Evolutionary conservation across 73 alveolate genomes (phyloP), one percentile per base, ranked within the genome.

Genomic region (Paramecium octaurelia): DNA sequence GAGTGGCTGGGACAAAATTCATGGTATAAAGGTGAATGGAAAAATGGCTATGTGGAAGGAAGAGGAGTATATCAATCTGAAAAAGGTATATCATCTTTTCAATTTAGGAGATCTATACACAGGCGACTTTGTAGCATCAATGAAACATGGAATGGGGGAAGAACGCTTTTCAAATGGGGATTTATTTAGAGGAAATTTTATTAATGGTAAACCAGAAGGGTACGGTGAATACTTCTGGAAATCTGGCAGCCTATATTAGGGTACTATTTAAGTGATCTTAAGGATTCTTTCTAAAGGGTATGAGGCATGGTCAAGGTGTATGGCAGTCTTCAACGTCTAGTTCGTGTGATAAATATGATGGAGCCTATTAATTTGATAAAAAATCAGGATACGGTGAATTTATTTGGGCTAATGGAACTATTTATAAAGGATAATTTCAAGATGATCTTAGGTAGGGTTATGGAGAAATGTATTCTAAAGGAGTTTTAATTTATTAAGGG

Each of bases 371-470:
- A 11, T 50, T 85, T 46, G 98, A 96, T 57, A 96, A 95, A 83
- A 96, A 96, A 64, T 92, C 93, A 29, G 98, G 98, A 16, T 93
- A 95, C 57, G 98, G 98, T 35, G 96, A 93, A 87, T 96, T 93
- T 90, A 90, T 36, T 73, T 96, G 98, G 97, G 90, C 84, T 38
- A 73, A 90, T 86, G 96, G 97, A 64, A 95, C 94, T 59, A 40
- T 31, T 58, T 94, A 94, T 93, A 94, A 94, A 69, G 97, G 97
- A 10, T 40, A 68, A 20, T 94, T 92, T 89, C 36, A 88, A 16
- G 80, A 93, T 88, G 95, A 92, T 50, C 48, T 42, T 60, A 77
- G 93, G 42, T 92, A 94, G 48, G 97, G 97, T 27, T 58, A 88
- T 40, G 97, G 97, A 54, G 93, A 86, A 48, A 86, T 86, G 88